These are phyloP conservation scores for Penicillium sp. DNA, from an alignment of 2,329 filamentous ascomycete species.

Conservation along the genomic window DNA sequence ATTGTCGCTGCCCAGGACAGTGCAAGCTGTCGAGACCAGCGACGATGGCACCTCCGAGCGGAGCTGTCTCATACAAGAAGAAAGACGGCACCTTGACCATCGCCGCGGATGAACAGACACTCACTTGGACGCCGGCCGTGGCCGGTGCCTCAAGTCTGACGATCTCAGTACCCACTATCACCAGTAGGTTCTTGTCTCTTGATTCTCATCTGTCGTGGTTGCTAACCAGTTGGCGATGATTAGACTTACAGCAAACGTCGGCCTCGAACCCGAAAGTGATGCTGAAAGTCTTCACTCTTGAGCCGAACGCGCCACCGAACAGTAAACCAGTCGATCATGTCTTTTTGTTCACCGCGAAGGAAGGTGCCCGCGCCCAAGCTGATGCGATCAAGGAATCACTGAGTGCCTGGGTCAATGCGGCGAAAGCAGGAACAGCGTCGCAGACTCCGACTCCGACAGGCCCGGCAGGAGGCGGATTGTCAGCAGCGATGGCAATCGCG, in stretches of 20 bases:
- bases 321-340: slow-evolving; percentile 60
- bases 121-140: slow-evolving; percentile 74
- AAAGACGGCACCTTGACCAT: slow-evolving; percentile 81
- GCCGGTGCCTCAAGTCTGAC: slow-evolving; percentile 59
- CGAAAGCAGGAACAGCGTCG: slow-evolving; percentile 49
- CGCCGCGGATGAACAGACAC: slow-evolving; percentile 62
- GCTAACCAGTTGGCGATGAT: slow-evolving; percentile 5
- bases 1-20: slow-evolving; percentile 32
- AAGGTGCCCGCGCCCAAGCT: slow-evolving; percentile 73
- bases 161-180: slow-evolving; percentile 69
- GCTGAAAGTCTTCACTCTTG: slow-evolving; percentile 80
- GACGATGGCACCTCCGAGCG: slow-evolving; percentile 50
- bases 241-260: slow-evolving; percentile 92
- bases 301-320: slow-evolving; percentile 37
- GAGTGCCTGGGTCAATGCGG: slow-evolving; percentile 66
- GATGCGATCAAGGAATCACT: slow-evolving; percentile 77
- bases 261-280: slow-evolving; percentile 84
- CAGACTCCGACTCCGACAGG: slow-evolving; percentile 34
- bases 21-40: slow-evolving; percentile 34
- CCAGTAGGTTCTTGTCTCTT: slow-evolving; percentile 55
- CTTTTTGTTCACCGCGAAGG: slow-evolving; percentile 79
- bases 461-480: slow-evolving; percentile 42
- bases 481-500: slow-evolving; percentile 71
- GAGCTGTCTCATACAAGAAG: slow-evolving; percentile 82
- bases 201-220: not conserved